Evolutionary conservation across 495 filamentous ascomycete genomes (phyloP).

Genomic region (Rostrohypoxylon terebratum): DNA sequence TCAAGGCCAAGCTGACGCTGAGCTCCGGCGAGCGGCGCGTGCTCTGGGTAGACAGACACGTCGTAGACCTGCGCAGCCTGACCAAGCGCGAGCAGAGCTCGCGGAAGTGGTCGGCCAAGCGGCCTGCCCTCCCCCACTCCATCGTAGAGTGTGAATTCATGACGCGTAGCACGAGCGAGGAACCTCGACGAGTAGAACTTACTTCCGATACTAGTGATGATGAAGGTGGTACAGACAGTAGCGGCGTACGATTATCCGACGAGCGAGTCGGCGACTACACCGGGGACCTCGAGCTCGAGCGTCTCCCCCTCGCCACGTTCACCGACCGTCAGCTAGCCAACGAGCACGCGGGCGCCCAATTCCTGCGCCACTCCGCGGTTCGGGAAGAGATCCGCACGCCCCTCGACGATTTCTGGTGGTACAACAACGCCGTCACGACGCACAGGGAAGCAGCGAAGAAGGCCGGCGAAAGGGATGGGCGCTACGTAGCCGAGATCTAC

Average conservation of each 20-base stretch:
- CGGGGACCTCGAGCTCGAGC: constrained; percentile 16
- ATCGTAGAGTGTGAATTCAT: constrained; percentile 40
- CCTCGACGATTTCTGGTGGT: constrained; percentile 32
- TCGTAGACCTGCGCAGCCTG: constrained; percentile 16
- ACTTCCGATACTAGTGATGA: background rate
- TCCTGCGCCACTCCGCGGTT: constrained; percentile 28
- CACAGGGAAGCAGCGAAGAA: constrained; percentile 16
- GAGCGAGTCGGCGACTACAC: background rate
- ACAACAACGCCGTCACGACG: background rate
- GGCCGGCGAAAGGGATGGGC: background rate
- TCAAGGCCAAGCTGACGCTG: constrained; percentile 25
- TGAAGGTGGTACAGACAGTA: background rate
- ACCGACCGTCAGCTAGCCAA: constrained; percentile 30
- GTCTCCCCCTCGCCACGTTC: constrained; percentile 25
- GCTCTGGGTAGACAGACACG: constrained; percentile 31
- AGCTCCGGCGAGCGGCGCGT: constrained; percentile 27
- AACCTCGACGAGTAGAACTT: background rate
- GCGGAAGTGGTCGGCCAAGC: constrained; percentile 24
- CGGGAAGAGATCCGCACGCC: constrained; percentile 14
- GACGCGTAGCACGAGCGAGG: constrained; percentile 1
- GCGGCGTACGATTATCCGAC: background rate
- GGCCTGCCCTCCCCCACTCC: constrained; percentile 23
- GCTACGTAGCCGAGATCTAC: constrained; percentile 26
- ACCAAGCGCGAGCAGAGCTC: constrained; percentile 6
- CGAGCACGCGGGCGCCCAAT: constrained; percentile 21